Percentiles rank a stretch among this genome's conserved stretches.
Evolutionary conservation across 495 filamentous ascomycete species (phyloP).

Genomic region (Neurospora sp.): DNA sequence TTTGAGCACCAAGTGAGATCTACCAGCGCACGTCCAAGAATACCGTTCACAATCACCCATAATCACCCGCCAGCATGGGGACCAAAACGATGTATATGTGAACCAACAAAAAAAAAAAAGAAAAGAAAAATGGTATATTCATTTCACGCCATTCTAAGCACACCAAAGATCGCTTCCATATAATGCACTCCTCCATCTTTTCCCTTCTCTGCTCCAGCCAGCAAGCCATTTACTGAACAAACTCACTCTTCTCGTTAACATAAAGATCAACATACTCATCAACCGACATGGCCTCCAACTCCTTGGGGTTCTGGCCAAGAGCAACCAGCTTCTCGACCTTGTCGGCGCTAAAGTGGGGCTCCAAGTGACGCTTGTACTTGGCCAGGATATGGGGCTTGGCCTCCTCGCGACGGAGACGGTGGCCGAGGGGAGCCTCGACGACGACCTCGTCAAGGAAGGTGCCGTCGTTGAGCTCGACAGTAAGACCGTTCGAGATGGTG

Average conservation of each 20-base stretch:
- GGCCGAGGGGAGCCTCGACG: conserved; percentile 92
- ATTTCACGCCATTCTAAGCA: not conserved
- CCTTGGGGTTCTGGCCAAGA: conserved; percentile 60
- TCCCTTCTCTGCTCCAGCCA: not conserved
- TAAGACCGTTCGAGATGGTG: conserved; percentile 92
- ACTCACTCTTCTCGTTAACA: conserved; percentile 51
- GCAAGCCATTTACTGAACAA: conserved; percentile 22
- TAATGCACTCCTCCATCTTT: not conserved
- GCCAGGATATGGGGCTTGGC: conserved; percentile 91
- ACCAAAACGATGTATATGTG: not conserved
- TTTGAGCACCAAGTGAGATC: not conserved
- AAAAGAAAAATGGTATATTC: not conserved
- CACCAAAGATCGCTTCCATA: not conserved
- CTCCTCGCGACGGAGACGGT: conserved; percentile 84
- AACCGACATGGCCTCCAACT: conserved; percentile 68
- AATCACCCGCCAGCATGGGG: not conserved
- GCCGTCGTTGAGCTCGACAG: conserved; percentile 87
- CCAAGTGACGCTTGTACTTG: conserved; percentile 90
- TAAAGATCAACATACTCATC: conserved; percentile 95
- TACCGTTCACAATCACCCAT: not conserved
- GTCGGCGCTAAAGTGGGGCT: conserved; percentile 65
- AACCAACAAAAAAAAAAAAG: not conserved
- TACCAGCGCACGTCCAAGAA: not conserved
- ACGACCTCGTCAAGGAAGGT: conserved; percentile 85
- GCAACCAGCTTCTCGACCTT: conserved; percentile 71